Evolutionary conservation across 140 eudicot species (phyloP).

Genomic region (Ambrosia hybrid): DNA sequence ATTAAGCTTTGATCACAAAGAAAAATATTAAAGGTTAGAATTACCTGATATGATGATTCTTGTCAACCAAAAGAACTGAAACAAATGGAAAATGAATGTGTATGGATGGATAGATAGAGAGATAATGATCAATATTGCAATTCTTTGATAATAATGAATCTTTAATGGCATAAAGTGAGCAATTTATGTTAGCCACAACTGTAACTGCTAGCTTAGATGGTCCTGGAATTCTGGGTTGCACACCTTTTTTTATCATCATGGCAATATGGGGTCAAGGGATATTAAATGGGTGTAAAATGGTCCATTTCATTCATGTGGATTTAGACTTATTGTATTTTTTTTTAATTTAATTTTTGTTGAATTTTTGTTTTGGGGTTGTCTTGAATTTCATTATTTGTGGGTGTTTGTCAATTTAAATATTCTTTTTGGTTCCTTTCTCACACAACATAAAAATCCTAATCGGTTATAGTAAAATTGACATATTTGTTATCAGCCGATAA

Average conservation of each 20-base stretch:
- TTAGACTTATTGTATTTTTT: conserved; percentile 7
- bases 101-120: conserved; percentile 12
- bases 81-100: conserved; percentile 18
- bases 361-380: conserved; percentile 21
- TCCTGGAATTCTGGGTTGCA: conserved; percentile 37
- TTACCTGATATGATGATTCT: conserved; percentile 17
- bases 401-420: conserved; percentile 18
- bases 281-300: conserved; percentile 21
- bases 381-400: conserved; percentile 17
- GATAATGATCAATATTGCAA: conserved; percentile 20
- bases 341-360: conserved; percentile 1
- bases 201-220: conserved; percentile 25
- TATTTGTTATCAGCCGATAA: neutral
- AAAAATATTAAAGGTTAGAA: conserved; percentile 10
- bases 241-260: conserved; percentile 33
- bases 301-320: conserved; percentile 35
- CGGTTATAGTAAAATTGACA: neutral
- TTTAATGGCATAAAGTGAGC: conserved; percentile 23
- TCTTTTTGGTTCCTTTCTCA: conserved; percentile 31
- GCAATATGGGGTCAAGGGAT: conserved; percentile 24
- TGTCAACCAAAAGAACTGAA: neutral
- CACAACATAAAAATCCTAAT: conserved; percentile 1
- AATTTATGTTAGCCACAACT: conserved; percentile 29
- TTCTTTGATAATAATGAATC: neutral
- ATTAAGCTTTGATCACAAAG: conserved; percentile 10